Evolutionary conservation across 805 yeast species (phyloP).

Genomic region (Cyberlindnera americana): DNA sequence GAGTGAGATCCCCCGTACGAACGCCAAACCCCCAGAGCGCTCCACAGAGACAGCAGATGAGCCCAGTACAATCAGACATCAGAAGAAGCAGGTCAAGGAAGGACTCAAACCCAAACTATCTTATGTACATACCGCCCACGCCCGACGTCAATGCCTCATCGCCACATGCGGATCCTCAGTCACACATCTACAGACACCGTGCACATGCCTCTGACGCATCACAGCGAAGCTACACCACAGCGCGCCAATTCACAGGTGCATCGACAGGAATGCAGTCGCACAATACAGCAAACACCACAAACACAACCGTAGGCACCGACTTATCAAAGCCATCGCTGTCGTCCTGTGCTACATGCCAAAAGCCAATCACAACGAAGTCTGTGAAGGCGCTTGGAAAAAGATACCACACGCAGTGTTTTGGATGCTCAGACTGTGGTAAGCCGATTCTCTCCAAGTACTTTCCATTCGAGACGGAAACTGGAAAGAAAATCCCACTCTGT

Average conservation of each 20-base stretch:
- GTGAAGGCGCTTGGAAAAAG: conserved; percentile 79
- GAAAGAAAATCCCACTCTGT: conserved; percentile 63
- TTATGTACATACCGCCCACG: conserved; percentile 29
- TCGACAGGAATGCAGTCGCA: conserved; percentile 9
- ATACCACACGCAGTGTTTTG: conserved; percentile 84
- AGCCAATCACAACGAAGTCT: conserved; percentile 64
- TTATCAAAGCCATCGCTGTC: conserved; percentile 9
- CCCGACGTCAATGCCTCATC: conserved; percentile 14
- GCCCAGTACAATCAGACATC: conserved; percentile 1
- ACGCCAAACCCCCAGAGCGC: not conserved
- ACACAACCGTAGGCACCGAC: conserved; percentile 5
- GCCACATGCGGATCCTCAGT: not conserved
- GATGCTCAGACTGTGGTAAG: conserved; percentile 78
- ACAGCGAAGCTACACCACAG: conserved; percentile 8
- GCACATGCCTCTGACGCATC: conserved; percentile 13
- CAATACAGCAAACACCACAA: not conserved
- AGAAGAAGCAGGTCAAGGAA: conserved; percentile 11
- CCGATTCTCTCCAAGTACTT: conserved; percentile 86
- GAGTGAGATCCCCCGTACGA: not conserved
- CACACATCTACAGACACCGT: conserved; percentile 5
- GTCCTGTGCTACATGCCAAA: conserved; percentile 48
- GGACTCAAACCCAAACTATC: conserved; percentile 19
- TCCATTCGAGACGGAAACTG: conserved; percentile 57
- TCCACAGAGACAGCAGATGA: not conserved
- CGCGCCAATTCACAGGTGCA: conserved; percentile 10